A percentile compares a stretch with the other conserved stretches of the same genome.
phyloP scores from a whole-genome alignment of 805 yeast genomes.

The Diddensiella caesifluorescens region DNA sequence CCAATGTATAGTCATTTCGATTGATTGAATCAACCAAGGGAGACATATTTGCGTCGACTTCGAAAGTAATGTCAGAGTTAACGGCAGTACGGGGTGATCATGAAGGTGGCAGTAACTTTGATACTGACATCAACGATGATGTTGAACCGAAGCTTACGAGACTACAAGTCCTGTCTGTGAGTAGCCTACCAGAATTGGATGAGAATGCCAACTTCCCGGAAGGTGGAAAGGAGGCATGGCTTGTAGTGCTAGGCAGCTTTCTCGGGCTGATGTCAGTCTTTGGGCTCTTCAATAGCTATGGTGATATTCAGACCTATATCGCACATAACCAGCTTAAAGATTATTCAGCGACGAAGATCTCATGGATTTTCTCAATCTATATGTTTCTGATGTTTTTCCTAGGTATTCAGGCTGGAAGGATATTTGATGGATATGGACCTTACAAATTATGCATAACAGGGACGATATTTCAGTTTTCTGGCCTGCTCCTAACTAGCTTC shows the following conservation, averaged over 20 bases:
- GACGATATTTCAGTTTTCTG: slow-evolving; percentile 40
- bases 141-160: too few relatives aligned
- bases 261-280: slow-evolving; percentile 49
- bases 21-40: too few relatives aligned
- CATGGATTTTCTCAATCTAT: slow-evolving; percentile 63
- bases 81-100: too few relatives aligned
- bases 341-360: slow-evolving; percentile 42
- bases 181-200: too few relatives aligned
- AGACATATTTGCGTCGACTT: too few relatives aligned
- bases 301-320: slow-evolving; percentile 59
- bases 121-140: too few relatives aligned
- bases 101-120: too few relatives aligned
- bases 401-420: slow-evolving; percentile 49
- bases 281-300: slow-evolving; percentile 54
- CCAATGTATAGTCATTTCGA: too few relatives aligned
- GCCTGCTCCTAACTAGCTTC: slow-evolving; percentile 50
- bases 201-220: slow-evolving; percentile 37
- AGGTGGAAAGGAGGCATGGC: slow-evolving; percentile 55
- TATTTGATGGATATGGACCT: slow-evolving; percentile 61
- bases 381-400: slow-evolving; percentile 44
- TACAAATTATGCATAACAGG: slow-evolving; percentile 24
- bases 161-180: too few relatives aligned
- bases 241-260: slow-evolving; percentile 53
- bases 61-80: too few relatives aligned
- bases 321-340: slow-evolving; percentile 48